Percentiles rank a stretch among this genome's conserved stretches.
These are phyloP conservation scores for Carex sylvatica DNA, from an alignment of 202 grass and related monocot species.

Conservation along the genomic window DNA sequence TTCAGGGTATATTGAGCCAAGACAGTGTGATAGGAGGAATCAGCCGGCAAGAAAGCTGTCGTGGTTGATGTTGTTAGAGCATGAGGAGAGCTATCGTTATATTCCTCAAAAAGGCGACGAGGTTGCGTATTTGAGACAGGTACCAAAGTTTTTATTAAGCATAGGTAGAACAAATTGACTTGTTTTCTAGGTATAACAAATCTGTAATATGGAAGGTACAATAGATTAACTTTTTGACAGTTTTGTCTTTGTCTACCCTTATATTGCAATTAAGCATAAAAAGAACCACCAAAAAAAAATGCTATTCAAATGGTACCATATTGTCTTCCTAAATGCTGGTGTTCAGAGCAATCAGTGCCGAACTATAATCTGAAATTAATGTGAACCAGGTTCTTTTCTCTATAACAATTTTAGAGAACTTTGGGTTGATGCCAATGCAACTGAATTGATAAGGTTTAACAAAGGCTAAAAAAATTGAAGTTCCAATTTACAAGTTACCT, in stretches of 20 bases:
- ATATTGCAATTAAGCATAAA: background rate
- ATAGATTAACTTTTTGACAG: slow-evolving; percentile 12
- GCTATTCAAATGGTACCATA: background rate
- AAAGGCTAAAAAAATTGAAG: background rate
- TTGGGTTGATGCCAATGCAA: background rate
- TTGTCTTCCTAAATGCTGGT: background rate
- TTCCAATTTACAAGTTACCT: slow-evolving; percentile 9
- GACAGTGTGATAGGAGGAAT: slow-evolving; percentile 42
- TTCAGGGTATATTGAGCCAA: slow-evolving; percentile 42
- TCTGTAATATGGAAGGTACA: background rate
- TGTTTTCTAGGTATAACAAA: background rate
- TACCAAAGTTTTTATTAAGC: slow-evolving; percentile 36
- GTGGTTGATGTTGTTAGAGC: slow-evolving; percentile 91
- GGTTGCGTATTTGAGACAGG: slow-evolving; percentile 88
- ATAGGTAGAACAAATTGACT: background rate
- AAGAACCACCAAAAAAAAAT: background rate
- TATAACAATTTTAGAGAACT: slow-evolving; percentile 14
- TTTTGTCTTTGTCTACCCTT: background rate
- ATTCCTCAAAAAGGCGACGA: slow-evolving; percentile 92
- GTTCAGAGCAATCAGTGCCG: background rate
- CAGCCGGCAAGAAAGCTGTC: slow-evolving; percentile 55
- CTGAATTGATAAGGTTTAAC: background rate
- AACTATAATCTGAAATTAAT: background rate
- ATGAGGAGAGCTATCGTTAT: slow-evolving; percentile 91
- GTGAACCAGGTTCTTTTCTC: background rate